Evolutionary conservation across 306 rosid genomes (phyloP), one percentile per base, ranked within the genome.

Genomic region (Rosa rugosa): DNA sequence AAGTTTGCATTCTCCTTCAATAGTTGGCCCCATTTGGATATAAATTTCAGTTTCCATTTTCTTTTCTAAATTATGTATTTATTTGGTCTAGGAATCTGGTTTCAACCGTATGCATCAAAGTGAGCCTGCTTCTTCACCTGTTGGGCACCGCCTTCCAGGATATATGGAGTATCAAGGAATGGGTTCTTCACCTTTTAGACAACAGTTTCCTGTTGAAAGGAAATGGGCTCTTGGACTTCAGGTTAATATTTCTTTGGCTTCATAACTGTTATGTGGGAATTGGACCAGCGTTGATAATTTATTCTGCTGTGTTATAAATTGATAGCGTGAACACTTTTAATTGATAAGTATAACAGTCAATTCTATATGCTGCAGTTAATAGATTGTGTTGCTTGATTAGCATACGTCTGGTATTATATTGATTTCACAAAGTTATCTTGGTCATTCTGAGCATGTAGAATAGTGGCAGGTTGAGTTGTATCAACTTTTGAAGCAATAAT

Each of bases 191-290:
- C 71, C 70, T 42, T 22, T 84, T 67, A 84, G 89, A 76, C 91
- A 85, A 63, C 97, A 91, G 82, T 82, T 83, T 70, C 97, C 93
- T n/a, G 90, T 65, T 78, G 94, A 94, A 85, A 89, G 95, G 72
- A 94, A 91, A 82, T 92, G 99, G 99, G 97, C 99, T 81, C 99
- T 94, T 79, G 97, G 99, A 72, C 97, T 94, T 85, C 97, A 94
- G 97, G 99, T 91, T 86, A 50, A 42, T 69, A 17, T 20, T 75
- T 62, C 73, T 83, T 25, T 80, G 49, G 45, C 41, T 40, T 41
- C 23, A 12, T 54, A 25, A 3, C 18, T 69, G 22, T 69, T 69
- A 45, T 11, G 11, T 59, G 20, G 49, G 45, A 68, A 45, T 69
- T 41, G 72, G 46, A 78, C 75, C 76, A 36, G 1, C 0, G 20